These are phyloP conservation scores for Theobroma grandiflorum DNA, from an alignment of 441 rosid species.

Conservation along the genomic window DNA sequence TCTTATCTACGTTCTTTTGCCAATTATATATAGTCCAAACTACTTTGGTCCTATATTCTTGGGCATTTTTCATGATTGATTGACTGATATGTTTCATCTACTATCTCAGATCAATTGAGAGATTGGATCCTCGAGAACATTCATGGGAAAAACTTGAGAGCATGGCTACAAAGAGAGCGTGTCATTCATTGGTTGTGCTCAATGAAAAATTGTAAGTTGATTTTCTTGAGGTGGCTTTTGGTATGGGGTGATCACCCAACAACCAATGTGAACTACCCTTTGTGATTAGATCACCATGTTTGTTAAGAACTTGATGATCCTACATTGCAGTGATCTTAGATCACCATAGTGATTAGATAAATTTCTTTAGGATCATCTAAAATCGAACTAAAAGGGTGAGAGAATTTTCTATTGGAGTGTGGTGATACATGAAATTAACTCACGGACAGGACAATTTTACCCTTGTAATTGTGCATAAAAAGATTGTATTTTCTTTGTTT, in stretches of 20 bases:
- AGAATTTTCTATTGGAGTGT: background rate
- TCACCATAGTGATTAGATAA: background rate
- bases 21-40: background rate
- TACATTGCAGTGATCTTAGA: background rate
- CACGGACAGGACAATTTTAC: background rate
- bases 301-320: background rate
- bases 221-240: background rate
- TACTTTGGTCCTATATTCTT: too few species aligned
- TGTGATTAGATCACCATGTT: background rate
- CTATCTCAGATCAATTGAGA: constrained; percentile 46
- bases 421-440: background rate
- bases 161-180: constrained; percentile 45
- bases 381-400: background rate
- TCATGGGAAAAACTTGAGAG: constrained; percentile 41
- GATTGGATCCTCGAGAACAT: constrained; percentile 50
- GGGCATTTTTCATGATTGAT: background rate
- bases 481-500: background rate
- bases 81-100: constrained; percentile 9
- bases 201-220: constrained; percentile 49
- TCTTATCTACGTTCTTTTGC: background rate
- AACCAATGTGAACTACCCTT: background rate
- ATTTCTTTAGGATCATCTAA: background rate
- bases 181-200: constrained; percentile 39
- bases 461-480: background rate
- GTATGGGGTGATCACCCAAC: background rate